phyloP scores from a whole-genome alignment of 352 stramenopile species.

The Phytophthora colocasiae region DNA sequence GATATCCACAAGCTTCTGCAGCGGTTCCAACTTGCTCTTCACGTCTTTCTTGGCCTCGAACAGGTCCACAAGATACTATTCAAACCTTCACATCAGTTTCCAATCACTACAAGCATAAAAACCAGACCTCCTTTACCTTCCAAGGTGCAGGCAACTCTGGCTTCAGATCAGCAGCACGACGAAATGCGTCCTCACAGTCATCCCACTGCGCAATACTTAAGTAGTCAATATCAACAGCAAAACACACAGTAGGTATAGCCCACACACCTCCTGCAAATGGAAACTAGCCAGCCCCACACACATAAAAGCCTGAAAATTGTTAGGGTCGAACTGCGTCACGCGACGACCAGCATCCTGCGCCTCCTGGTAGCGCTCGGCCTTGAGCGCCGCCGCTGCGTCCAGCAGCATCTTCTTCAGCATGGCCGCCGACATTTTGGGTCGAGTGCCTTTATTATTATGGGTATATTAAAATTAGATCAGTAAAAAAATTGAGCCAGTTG shows the following conservation, averaged over 20 bases:
- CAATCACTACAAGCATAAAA: background rate
- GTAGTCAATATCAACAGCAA: background rate
- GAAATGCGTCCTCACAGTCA: slow-evolving; percentile 74
- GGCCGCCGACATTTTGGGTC: slow-evolving; percentile 56
- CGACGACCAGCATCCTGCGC: slow-evolving; percentile 69
- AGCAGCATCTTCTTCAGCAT: slow-evolving; percentile 85
- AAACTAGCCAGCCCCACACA: slow-evolving; percentile 82
- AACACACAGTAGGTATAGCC: background rate
- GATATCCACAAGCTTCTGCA: slow-evolving; percentile 81
- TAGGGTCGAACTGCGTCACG: slow-evolving; percentile 80
- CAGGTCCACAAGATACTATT: slow-evolving; percentile 79
- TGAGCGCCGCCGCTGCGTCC: slow-evolving; percentile 72
- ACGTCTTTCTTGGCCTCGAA: slow-evolving; percentile 59
- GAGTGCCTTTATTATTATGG: background rate
- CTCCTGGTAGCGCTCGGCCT: slow-evolving; percentile 78
- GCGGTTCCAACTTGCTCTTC: slow-evolving; percentile 67
- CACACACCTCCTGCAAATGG: slow-evolving; percentile 68
- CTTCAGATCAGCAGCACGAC: slow-evolving; percentile 70
- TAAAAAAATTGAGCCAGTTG: background rate
- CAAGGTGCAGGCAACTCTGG: slow-evolving; percentile 76
- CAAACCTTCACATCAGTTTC: slow-evolving; percentile 8
- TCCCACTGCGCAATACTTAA: slow-evolving; percentile 63
- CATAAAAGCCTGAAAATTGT: slow-evolving; percentile 87
- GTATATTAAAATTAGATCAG: too few relatives aligned
- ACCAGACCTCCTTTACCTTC: slow-evolving; percentile 58